Evolutionary conservation across 1,284 basidiomycete genomes (phyloP).

Genomic region (Boletellus deceptivus): DNA sequence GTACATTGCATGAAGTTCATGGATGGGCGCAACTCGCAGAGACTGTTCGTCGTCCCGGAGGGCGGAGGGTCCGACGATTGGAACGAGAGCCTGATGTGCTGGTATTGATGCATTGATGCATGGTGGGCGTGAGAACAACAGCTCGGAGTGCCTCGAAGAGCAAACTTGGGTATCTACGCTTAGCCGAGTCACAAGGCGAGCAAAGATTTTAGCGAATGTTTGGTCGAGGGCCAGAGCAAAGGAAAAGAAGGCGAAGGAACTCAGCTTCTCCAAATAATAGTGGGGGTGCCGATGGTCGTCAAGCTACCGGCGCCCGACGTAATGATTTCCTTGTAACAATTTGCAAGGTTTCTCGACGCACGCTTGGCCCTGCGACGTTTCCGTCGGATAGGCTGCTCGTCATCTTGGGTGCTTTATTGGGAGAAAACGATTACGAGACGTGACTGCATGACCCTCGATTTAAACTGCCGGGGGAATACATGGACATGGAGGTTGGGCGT

Average conservation of each 20-base stretch:
- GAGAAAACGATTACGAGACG: slow-evolving; percentile 72
- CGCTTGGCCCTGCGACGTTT: slow-evolving; percentile 81
- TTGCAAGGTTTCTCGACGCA: slow-evolving; percentile 67
- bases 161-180: too few relatives aligned
- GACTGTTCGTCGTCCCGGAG: slow-evolving; percentile 42
- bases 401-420: slow-evolving; percentile 78
- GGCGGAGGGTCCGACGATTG: slow-evolving; percentile 47
- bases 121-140: too few relatives aligned
- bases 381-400: slow-evolving; percentile 81
- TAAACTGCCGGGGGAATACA: slow-evolving; percentile 56
- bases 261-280: slow-evolving; percentile 43
- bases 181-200: too few relatives aligned
- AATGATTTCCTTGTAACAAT: background rate
- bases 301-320: slow-evolving; percentile 41
- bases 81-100: slow-evolving; percentile 27
- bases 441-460: slow-evolving; percentile 49
- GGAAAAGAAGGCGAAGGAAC: slow-evolving; percentile 53
- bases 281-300: slow-evolving; percentile 38
- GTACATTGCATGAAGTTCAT: slow-evolving; percentile 32
- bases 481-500: slow-evolving; percentile 64
- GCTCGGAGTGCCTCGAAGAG: too few relatives aligned
- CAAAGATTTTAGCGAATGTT: slow-evolving; percentile 55
- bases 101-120: too few relatives aligned
- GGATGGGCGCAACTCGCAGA: slow-evolving; percentile 40
- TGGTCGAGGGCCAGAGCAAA: slow-evolving; percentile 66